These are phyloP conservation scores for Penicillium cosmopolitanum DNA, from an alignment of 495 filamentous ascomycete genomes.

Conservation along the genomic window DNA sequence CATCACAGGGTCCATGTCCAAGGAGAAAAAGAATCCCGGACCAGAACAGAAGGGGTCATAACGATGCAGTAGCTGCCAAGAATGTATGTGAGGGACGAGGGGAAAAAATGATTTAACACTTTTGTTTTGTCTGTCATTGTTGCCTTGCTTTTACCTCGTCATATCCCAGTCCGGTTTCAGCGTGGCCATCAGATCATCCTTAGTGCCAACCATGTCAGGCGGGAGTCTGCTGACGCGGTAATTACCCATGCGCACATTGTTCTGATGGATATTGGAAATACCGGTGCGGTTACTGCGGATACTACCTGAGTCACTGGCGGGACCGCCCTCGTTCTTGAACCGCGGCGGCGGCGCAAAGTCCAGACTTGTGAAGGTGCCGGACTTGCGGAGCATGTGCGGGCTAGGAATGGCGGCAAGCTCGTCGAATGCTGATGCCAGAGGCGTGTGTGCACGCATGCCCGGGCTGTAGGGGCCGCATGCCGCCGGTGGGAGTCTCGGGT, in stretches of 20 bases:
- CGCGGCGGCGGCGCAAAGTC: conserved; percentile 95
- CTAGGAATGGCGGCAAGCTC: conserved; percentile 85
- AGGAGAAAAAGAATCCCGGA: background rate
- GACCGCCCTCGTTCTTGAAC: conserved; percentile 76
- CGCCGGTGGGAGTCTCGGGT: conserved; percentile 80
- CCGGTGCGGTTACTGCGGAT: conserved; percentile 84
- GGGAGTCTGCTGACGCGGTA: conserved; percentile 90
- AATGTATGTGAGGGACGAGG: background rate
- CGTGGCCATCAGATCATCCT: conserved; percentile 65
- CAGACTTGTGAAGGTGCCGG: conserved; percentile 82
- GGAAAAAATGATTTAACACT: background rate
- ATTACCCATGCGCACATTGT: conserved; percentile 84
- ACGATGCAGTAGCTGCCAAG: conserved; percentile 4
- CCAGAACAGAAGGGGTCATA: background rate
- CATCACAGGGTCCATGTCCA: conserved; percentile 4
- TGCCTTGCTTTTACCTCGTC: conserved; percentile 23
- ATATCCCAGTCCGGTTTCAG: conserved; percentile 83
- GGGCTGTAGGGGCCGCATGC: conserved; percentile 72
- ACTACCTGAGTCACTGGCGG: conserved; percentile 81
- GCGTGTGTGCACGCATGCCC: conserved; percentile 69
- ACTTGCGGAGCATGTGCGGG: conserved; percentile 89
- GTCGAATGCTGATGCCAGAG: conserved; percentile 81
- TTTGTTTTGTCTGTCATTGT: too few relatives aligned
- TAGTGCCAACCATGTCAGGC: conserved; percentile 79
- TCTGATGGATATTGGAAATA: conserved; percentile 69